Evolutionary conservation across 345 rosid species (phyloP).

Genomic region (Pseudoturritis turrita): DNA sequence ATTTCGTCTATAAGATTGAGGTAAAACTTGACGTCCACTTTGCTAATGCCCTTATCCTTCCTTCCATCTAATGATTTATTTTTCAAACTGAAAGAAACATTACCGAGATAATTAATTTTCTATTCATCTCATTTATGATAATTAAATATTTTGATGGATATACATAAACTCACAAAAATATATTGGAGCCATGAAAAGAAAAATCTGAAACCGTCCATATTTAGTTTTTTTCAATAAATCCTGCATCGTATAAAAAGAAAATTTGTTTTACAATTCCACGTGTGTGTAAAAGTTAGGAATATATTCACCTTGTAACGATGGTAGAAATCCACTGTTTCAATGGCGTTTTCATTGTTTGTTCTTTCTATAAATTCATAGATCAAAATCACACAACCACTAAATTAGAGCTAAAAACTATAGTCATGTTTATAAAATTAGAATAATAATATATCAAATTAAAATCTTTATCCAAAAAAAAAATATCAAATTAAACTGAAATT

Average conservation of each 20-base stretch:
- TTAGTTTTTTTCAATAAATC: conserved; percentile 26
- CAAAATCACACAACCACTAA: too few species aligned
- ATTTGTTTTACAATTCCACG: neutral
- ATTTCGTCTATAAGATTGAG: conserved; percentile 39
- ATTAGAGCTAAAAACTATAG: too few species aligned
- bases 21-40: conserved; percentile 36
- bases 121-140: too few species aligned
- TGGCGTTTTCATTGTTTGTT: neutral
- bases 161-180: conserved; percentile 29
- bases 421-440: too few species aligned
- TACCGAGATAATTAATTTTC: too few species aligned
- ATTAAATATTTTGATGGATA: too few species aligned
- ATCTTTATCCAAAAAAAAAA: too few species aligned
- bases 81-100: too few species aligned
- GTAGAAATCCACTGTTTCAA: conserved; percentile 23
- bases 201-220: conserved; percentile 36
- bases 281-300: neutral
- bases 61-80: too few species aligned
- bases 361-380: neutral
- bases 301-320: conserved; percentile 30
- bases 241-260: conserved; percentile 4
- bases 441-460: too few species aligned
- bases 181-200: conserved; percentile 44
- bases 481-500: too few species aligned
- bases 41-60: conserved; percentile 33